Base-by-base conservation (phyloP, 2,329 filamentous ascomycete species). In the Thielaviopsis populi region DNA sequence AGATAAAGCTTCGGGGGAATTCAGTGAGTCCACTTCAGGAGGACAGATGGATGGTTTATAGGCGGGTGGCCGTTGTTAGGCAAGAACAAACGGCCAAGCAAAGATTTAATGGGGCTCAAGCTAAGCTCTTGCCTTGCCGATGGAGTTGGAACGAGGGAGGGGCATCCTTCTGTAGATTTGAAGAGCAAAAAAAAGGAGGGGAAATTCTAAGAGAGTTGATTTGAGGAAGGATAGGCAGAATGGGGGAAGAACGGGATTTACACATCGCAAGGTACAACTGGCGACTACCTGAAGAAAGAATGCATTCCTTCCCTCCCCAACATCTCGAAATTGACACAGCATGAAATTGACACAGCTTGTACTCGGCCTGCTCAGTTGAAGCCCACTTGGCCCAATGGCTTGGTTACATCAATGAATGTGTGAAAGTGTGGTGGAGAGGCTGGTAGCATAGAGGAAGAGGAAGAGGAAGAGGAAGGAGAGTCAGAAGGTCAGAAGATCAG, bases 91-190 rank as follows among this genome's bases (percentile, higher is more conserved):
- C 42, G n/a, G n/a, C 42, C 42, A 46, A 46, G 53, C 27, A 56
- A 37, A 56, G 19, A 56, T 56, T 56, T 56, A 56, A 56, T 56
- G 53, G 53, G 53, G 53, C 53, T 37, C n/a, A n/a, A 56, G 53
- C 53, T 56, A 56, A 33, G 27, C 30, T 56, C 53, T 56, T 37
- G 53, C 53, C 53, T 56, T 56, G 27, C 50, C 27, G 17, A 56
- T 56, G 50, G 50, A 56, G 27, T n/a, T 56, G 50, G 50, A 56
- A 56, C 27, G 27, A 53, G 48, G 48, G 48, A 56, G 53, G 11
- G 3, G 6, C 27, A 56, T 56, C 53, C 53, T 56, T 56, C 53
- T 54, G 27, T 37, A 19, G 30, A 33, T 37, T 56, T 37, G 53
- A 56, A n/a, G 24, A 56, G 27, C 10, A 30, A 56, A 37, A 56